Evolutionary conservation across 345 rosid species (phyloP), one percentile per base, ranked within the genome.

Genomic region (Cochlearia excelsa): DNA sequence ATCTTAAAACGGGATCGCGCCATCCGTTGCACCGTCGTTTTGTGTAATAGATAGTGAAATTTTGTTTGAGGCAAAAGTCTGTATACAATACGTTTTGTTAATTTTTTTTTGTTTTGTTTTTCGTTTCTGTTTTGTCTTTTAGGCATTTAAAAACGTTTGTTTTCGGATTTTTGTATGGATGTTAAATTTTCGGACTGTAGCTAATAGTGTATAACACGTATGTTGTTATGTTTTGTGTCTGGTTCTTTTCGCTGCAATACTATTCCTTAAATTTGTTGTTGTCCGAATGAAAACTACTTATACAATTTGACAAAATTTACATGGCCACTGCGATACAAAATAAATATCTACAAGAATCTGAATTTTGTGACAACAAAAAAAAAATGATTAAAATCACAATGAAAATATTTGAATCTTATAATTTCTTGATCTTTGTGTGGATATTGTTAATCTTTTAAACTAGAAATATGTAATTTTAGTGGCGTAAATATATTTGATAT

Each of bases 21-120:
- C 75, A 65, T 51, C 65, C 66, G 65, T 8, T 63, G 28, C 30
- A 39, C 27, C 75, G 75, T 70, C 69, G 75, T 70, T 57, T 70
- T 50, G 69, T 16, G 23, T 16, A 16, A 16, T 16, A 16, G 23
- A 16, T 16, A 16, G 23, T 16, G 23, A 16, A 16, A 16, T 16
- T 16, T 16, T 16, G 23, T 16, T 16, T 16, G 23, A 16, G 23
- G 23, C 23, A 16, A 16, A 16, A 16, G 23, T 16, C 23, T 16
- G 23, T 16, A 16, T 16, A 16, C 23, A 16, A 16, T 16, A 16
- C 23, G 23, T 16, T 16, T 16, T 16, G 5, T 33, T 33, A 33
- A 2, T 33, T 5, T 33, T 33, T 33, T 61, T 47, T 54, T 16
- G 16, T 27, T 37, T 30, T 42, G 51, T 34, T 56, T 3, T 7